These are phyloP conservation scores for Lathyrus sativus DNA, from an alignment of 306 rosid species.

Conservation along the genomic window DNA sequence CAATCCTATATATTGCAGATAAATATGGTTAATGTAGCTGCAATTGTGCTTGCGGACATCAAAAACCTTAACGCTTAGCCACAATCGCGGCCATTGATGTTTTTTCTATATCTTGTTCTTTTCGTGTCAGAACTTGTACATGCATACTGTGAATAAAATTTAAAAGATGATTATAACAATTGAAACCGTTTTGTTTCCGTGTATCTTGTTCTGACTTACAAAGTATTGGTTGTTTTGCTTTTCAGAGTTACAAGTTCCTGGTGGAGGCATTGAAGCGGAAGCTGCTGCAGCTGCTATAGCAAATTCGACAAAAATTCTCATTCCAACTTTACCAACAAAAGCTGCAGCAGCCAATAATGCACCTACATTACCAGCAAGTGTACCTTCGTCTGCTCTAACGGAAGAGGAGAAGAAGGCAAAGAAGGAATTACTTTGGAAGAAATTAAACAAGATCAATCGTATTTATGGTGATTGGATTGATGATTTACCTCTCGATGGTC, in stretches of 20 bases:
- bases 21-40: neutral
- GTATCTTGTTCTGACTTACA: slow-evolving; percentile 10
- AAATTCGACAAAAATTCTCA: too few species aligned
- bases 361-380: slow-evolving; percentile 31
- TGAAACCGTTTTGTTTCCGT: slow-evolving; percentile 19
- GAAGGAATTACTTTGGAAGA: slow-evolving; percentile 68
- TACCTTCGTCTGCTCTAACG: slow-evolving; percentile 25
- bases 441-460: slow-evolving; percentile 65
- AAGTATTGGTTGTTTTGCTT: slow-evolving; percentile 32
- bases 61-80: too few species aligned
- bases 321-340: too few species aligned
- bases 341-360: slow-evolving; percentile 42
- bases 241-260: slow-evolving; percentile 64
- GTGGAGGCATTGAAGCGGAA: slow-evolving; percentile 59
- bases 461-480: slow-evolving; percentile 96
- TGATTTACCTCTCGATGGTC: slow-evolving; percentile 57
- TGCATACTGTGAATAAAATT: slow-evolving; percentile 1
- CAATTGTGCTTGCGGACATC: neutral
- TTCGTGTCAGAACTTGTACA: neutral
- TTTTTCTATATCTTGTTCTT: too few species aligned
- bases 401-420: slow-evolving; percentile 54
- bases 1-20: too few species aligned
- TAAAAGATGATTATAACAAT: neutral
- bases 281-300: neutral
- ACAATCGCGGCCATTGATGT: too few species aligned